Conservation (phyloP, 2,329 filamentous ascomycete genomes). For the Apiospora saccharicola region DNA sequence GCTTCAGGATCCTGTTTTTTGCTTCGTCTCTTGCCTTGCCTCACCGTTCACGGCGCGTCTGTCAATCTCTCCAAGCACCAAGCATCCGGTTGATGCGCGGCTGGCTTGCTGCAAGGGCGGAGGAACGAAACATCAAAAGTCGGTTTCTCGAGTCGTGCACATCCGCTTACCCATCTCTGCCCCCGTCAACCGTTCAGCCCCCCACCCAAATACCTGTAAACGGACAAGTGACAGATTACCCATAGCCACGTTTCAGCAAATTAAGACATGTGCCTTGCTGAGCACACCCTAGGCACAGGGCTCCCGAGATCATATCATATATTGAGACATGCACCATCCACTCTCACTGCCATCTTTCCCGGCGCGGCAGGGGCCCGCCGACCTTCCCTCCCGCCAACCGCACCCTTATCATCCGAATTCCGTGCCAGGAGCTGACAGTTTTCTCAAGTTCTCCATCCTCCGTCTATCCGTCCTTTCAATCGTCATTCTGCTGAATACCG, state of each 20-base stretch:
- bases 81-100: not conserved
- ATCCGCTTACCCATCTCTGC: not conserved
- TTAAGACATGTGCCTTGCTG: slow-evolving; percentile 12
- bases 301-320: slow-evolving; percentile 12
- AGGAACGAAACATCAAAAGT: not conserved
- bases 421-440: slow-evolving; percentile 10
- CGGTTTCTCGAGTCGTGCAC: slow-evolving; percentile 6
- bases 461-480: not conserved
- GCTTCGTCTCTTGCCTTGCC: too few species aligned
- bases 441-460: not conserved
- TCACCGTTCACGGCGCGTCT: too few species aligned
- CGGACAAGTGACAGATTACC: not conserved
- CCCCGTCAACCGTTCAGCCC: not conserved
- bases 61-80: not conserved
- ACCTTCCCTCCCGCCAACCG: not conserved
- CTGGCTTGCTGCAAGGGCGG: not conserved
- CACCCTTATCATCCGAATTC: slow-evolving; percentile 8
- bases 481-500: too few species aligned
- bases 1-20: not conserved
- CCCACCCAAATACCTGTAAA: slow-evolving; percentile 5
- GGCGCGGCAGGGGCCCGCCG: slow-evolving; percentile 12
- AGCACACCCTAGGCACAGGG: not conserved
- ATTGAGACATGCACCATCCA: slow-evolving; percentile 21
- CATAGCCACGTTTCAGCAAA: slow-evolving; percentile 17
- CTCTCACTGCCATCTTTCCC: slow-evolving; percentile 1